Evolutionary conservation across 257 asterid species (phyloP).

Genomic region (Solanum arcanum): DNA sequence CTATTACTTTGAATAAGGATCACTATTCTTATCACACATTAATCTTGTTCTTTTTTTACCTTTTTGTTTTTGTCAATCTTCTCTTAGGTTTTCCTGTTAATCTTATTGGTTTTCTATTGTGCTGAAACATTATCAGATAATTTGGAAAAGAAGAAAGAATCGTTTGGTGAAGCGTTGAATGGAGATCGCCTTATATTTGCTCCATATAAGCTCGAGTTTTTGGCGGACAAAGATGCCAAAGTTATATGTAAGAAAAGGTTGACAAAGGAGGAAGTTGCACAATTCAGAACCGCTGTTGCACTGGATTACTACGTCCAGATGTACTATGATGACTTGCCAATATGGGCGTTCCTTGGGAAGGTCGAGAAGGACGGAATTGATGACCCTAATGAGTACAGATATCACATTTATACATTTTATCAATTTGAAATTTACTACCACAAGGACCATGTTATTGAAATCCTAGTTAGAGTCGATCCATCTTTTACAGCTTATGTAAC

Average conservation of each 20-base stretch:
- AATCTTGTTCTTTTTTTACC: not conserved
- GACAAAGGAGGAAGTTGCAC: slow-evolving; percentile 9
- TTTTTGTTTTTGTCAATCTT: not conserved
- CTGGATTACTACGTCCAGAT: slow-evolving; percentile 10
- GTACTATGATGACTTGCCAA: slow-evolving; percentile 14
- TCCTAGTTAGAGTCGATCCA: not conserved
- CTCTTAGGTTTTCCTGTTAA: not conserved
- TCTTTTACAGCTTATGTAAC: slow-evolving; percentile 1
- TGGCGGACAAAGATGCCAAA: not conserved
- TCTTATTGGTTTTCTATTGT: not conserved
- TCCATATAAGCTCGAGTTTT: slow-evolving; percentile 8
- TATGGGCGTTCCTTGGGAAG: slow-evolving; percentile 10
- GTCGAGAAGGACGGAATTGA: not conserved
- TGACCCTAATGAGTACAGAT: not conserved
- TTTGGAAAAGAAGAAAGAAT: slow-evolving; percentile 4
- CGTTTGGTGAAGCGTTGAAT: not conserved
- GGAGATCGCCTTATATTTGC: slow-evolving; percentile 11
- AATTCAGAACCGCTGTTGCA: slow-evolving; percentile 1
- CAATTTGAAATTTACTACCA: slow-evolving; percentile 2
- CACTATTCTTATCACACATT: not conserved
- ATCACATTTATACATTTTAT: not conserved
- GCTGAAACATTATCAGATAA: not conserved
- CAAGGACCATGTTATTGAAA: not conserved
- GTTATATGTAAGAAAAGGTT: slow-evolving; percentile 3
- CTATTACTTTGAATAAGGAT: not conserved